Conservation (phyloP, 495 filamentous ascomycete genomes). For the Aspergillus panamensis region DNA sequence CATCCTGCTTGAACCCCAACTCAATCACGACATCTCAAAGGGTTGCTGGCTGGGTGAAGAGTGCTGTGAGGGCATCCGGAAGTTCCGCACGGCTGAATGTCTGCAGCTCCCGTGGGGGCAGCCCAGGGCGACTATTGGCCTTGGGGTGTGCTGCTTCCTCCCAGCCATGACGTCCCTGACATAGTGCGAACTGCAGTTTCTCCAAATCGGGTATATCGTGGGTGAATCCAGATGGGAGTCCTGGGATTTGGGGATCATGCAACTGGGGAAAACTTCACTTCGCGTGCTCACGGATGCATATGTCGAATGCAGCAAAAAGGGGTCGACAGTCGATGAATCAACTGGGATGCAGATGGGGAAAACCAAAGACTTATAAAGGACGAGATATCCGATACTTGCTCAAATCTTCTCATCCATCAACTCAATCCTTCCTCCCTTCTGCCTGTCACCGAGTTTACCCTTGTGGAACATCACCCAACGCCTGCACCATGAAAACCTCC, state of each 20-base stretch:
- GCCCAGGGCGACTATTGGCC: too few species aligned
- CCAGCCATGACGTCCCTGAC: background rate
- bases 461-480: background rate
- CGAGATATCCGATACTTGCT: constrained; percentile 17
- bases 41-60: too few species aligned
- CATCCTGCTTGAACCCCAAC: background rate
- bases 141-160: too few species aligned
- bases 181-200: background rate
- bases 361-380: constrained; percentile 1
- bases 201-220: background rate
- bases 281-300: background rate
- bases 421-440: background rate
- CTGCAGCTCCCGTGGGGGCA: background rate
- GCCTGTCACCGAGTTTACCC: background rate
- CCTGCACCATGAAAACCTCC: constrained; percentile 26
- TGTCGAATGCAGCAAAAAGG: background rate
- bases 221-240: background rate
- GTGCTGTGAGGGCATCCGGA: too few species aligned
- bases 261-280: background rate
- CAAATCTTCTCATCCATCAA: constrained; percentile 29
- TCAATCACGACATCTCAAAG: constrained; percentile 9
- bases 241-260: background rate
- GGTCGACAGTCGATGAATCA: background rate
- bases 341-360: background rate
- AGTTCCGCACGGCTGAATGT: too few species aligned